Conservation (phyloP, 1,139 yeast species). For the Diutina siamensis region DNA sequence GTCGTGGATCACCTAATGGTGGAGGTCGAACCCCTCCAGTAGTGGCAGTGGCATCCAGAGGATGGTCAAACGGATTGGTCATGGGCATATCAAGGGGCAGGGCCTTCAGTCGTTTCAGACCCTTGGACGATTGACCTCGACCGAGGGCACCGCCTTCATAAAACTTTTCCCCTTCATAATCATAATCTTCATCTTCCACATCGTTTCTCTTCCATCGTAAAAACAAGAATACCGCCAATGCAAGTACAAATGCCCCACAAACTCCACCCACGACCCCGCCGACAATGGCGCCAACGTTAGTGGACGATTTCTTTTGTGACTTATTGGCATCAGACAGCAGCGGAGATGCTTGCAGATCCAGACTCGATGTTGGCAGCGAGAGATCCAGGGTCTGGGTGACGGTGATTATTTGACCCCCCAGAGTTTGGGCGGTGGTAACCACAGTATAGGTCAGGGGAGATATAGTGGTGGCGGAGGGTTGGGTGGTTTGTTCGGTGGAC, state of each 20-base stretch:
- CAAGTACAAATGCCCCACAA: slow-evolving; percentile 36
- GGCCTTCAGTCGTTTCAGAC: slow-evolving; percentile 12
- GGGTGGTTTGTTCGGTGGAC: not conserved
- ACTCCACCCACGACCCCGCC: slow-evolving; percentile 64
- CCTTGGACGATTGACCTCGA: slow-evolving; percentile 22
- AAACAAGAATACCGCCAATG: slow-evolving; percentile 32
- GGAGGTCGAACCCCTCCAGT: slow-evolving; percentile 6
- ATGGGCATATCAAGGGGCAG: slow-evolving; percentile 32
- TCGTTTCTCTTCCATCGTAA: slow-evolving; percentile 29
- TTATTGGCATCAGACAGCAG: slow-evolving; percentile 5
- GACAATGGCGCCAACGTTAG: slow-evolving; percentile 44
- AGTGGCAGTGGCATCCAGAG: slow-evolving; percentile 23
- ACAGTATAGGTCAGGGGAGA: not conserved
- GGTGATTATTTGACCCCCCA: not conserved
- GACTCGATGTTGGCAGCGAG: not conserved
- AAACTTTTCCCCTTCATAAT: slow-evolving; percentile 17
- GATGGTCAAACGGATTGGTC: slow-evolving; percentile 49
- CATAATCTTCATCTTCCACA: slow-evolving; percentile 36
- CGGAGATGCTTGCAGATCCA: not conserved
- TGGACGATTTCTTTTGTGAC: slow-evolving; percentile 7
- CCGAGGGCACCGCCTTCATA: slow-evolving; percentile 14
- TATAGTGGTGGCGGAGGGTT: not conserved
- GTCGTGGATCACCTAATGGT: slow-evolving; percentile 36
- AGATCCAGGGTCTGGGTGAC: slow-evolving; percentile 2
- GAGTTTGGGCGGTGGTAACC: not conserved